Evolutionary conservation across 2,329 filamentous ascomycete genomes (phyloP).

Genomic region (Fusarium decemcellulare): DNA sequence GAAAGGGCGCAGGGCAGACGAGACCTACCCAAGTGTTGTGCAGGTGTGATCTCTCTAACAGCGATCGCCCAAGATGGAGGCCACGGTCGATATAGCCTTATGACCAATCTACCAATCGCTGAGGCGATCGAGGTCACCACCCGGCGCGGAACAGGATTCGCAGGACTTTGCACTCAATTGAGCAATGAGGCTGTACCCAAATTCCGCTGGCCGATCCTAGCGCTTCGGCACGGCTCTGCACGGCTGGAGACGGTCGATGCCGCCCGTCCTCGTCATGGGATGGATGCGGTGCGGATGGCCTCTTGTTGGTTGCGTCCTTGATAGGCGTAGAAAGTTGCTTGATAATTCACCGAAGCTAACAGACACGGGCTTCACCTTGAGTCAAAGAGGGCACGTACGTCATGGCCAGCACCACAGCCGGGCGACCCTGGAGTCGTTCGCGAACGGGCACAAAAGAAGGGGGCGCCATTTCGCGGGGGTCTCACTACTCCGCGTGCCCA

Average conservation of each 20-base stretch:
- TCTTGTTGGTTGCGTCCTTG: constrained; percentile 5
- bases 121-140: too few relatives aligned
- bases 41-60: too few relatives aligned
- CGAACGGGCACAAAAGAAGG: constrained; percentile 19
- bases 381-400: constrained; percentile 16
- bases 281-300: background rate
- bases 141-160: constrained; percentile 8
- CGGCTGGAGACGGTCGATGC: constrained; percentile 43
- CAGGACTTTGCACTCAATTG: constrained; percentile 26
- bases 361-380: background rate
- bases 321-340: constrained; percentile 6
- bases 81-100: too few relatives aligned
- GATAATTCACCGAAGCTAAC: background rate
- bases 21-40: too few relatives aligned
- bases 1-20: background rate
- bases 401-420: constrained; percentile 32
- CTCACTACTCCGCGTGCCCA: constrained; percentile 32
- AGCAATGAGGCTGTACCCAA: constrained; percentile 29
- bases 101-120: too few relatives aligned
- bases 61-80: too few relatives aligned
- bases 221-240: constrained; percentile 42
- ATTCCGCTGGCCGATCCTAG: constrained; percentile 14
- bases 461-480: constrained; percentile 32
- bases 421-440: constrained; percentile 25
- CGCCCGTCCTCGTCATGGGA: constrained; percentile 17